These are phyloP conservation scores for Gossypium ekmanianum DNA, from an alignment of 345 rosid species.

Conservation along the genomic window DNA sequence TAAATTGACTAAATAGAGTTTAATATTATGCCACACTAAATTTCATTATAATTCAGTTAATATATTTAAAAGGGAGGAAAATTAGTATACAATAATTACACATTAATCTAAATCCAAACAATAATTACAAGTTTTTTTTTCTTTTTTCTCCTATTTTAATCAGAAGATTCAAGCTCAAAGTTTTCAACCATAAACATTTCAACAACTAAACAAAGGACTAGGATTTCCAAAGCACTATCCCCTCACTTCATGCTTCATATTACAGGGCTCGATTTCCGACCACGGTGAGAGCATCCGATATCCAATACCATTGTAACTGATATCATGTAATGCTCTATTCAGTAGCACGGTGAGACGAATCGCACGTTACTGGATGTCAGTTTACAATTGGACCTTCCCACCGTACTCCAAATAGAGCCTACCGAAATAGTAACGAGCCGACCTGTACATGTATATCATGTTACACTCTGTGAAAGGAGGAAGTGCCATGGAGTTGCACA, in stretches of 20 bases:
- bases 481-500: conserved; percentile 23
- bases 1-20: too few relatives aligned
- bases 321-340: not conserved
- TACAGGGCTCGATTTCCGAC: not conserved
- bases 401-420: conserved; percentile 7
- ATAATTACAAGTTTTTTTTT: not conserved
- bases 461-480: conserved; percentile 26
- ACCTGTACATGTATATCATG: conserved; percentile 42
- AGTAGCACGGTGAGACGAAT: not conserved
- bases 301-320: not conserved
- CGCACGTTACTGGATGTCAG: not conserved
- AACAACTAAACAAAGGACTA: conserved; percentile 1
- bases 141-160: not conserved
- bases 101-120: not conserved
- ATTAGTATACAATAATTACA: not conserved
- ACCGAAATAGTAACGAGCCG: conserved; percentile 18
- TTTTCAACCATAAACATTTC: not conserved
- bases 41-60: too few relatives aligned
- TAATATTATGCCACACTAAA: too few relatives aligned
- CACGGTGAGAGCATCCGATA: not conserved
- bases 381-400: not conserved
- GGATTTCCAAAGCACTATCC: not conserved
- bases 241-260: conserved; percentile 2
- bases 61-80: not conserved
- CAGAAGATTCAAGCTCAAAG: not conserved